These are phyloP conservation scores for Ceratocystiopsis brevicomis DNA, from an alignment of 2,329 filamentous ascomycete genomes.

Conservation along the genomic window DNA sequence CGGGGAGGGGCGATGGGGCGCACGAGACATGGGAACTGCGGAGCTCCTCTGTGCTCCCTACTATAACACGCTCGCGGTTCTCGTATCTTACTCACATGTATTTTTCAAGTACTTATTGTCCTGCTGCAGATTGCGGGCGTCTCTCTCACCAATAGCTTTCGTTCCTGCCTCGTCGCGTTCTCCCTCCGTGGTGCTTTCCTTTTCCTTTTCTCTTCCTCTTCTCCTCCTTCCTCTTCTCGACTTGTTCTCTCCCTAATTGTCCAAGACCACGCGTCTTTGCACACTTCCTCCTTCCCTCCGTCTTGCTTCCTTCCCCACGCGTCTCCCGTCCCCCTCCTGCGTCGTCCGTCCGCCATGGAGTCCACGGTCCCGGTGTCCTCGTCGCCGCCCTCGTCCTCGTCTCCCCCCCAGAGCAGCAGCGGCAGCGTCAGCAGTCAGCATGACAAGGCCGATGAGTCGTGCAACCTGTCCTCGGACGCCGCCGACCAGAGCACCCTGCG, in stretches of 20 bases:
- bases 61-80: constrained; percentile 10
- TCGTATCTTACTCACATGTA: constrained; percentile 7
- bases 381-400: constrained; percentile 3
- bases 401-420: constrained; percentile 6
- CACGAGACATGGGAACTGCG: constrained; percentile 6
- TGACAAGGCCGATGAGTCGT: constrained; percentile 6
- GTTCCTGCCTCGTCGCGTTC: constrained; percentile 5
- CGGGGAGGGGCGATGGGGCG: neutral
- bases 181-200: constrained; percentile 1
- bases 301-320: neutral
- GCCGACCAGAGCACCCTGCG: constrained; percentile 11
- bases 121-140: too few species aligned
- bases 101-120: neutral
- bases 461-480: constrained; percentile 6
- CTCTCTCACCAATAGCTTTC: neutral
- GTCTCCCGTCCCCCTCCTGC: neutral
- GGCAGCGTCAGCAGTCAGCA: neutral
- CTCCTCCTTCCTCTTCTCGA: neutral
- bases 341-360: constrained; percentile 4
- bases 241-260: neutral
- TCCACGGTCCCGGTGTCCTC: constrained; percentile 4
- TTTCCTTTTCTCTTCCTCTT: constrained; percentile 1
- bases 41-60: neutral
- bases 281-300: constrained; percentile 4
- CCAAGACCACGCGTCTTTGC: constrained; percentile 1